These are phyloP conservation scores for Martensiomyces pterosporus DNA, from an alignment of 192 early-diverging fungal species.

Conservation along the genomic window DNA sequence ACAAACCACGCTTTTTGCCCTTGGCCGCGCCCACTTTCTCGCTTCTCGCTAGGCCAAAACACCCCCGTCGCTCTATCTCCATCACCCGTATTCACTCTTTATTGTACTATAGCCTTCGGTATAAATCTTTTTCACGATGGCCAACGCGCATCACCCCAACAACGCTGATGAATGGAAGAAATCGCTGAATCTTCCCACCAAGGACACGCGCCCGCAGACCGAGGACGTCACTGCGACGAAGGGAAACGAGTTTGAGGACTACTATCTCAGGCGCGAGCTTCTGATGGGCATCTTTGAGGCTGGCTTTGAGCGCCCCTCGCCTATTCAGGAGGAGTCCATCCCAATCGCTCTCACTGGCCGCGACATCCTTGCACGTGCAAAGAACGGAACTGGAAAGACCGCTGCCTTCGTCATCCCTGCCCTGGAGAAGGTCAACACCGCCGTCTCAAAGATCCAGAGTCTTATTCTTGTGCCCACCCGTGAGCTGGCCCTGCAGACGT, in stretches of 20 bases:
- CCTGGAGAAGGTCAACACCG: conserved; percentile 87
- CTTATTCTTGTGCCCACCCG: conserved; percentile 93
- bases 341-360: conserved; percentile 93
- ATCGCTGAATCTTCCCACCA: conserved; percentile 68
- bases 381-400: conserved; percentile 95
- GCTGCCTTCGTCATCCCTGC: conserved; percentile 96
- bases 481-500: conserved; percentile 98
- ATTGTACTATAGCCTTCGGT: conserved; percentile 36
- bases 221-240: conserved; percentile 96
- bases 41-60: no score
- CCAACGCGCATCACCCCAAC: conserved; percentile 38
- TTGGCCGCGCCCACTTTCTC: no score
- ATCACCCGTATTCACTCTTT: conserved; percentile 4
- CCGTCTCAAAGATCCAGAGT: conserved; percentile 86
- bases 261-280: conserved; percentile 93
- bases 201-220: conserved; percentile 92
- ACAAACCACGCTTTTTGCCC: no score
- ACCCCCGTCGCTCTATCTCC: not conserved
- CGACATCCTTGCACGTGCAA: conserved; percentile 94
- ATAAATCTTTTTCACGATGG: conserved; percentile 32
- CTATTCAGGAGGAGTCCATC: conserved; percentile 99
- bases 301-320: conserved; percentile 95
- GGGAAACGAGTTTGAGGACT: conserved; percentile 99
- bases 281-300: conserved; percentile 99
- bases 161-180: conserved; percentile 69